Base-by-base conservation (phyloP, 495 filamentous ascomycete genomes). In the Astrocystis sublimbata region DNA sequence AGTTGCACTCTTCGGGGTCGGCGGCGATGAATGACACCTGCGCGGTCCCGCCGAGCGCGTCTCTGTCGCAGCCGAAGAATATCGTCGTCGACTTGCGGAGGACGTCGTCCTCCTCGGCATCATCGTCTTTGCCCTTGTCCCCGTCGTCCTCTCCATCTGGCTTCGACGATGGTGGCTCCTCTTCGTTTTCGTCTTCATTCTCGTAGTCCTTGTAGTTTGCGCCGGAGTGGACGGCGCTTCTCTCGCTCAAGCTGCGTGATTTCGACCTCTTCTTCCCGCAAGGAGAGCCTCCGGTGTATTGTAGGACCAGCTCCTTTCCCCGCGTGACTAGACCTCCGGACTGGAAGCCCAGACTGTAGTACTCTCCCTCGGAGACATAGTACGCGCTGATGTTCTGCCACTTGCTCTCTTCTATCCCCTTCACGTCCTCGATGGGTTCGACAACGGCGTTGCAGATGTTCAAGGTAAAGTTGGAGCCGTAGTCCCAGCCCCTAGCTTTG, bases 371-470 rank as follows among this genome's bases (percentile, higher is more conserved):
- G 38, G 78, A 76, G 68, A 86, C 81, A 65, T 98, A 98, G 71
- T 85, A 96, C n/a, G 94, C 94, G 75, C 91, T 93, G 67, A 98
- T 83, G 72, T 97, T 96, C 78, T 79, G 80, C 87, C 87, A 92
- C 38, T 78, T 68, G 51, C 76, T 68, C 61, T 85, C 78, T 0
- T 88, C 80, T 12, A 98, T 75, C 0, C 87, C 90, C 15, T 86
- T 83, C 6, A 92, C 88, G 65, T 92, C 81, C 23, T 87, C 81
- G 19, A 93, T 73, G 30, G 83, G 74, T 65, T 96, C 90, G 33
- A 98, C 83, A 23, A 97, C 92, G 1, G 92, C 84, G 45, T 84
- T 88, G 75, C 96, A 99, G 66, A 99, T 88, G 69, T 99, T 99
- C 57, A 99, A 71, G 1, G 92, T 97, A 71, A 99, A 98, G 75